phyloP scores from a whole-genome alignment of 2,329 filamentous ascomycete genomes.

The Fusarium austroafricanum region DNA sequence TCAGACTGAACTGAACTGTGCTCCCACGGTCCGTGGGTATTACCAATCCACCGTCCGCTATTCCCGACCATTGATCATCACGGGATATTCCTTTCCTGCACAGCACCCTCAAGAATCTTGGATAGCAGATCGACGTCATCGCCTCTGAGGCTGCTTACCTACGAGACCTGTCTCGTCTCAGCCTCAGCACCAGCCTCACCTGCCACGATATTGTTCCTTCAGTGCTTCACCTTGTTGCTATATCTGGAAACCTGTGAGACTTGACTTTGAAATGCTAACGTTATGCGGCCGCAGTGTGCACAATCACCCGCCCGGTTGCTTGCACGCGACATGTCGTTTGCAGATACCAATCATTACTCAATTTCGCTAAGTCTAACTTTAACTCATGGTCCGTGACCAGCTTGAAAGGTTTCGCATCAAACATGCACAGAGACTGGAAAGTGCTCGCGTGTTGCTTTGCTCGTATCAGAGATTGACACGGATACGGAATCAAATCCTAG shows the following conservation, averaged over 20 bases:
- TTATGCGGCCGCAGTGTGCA: neutral
- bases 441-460: constrained; percentile 33
- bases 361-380: constrained; percentile 2
- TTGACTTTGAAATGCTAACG: neutral
- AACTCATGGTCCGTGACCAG: constrained; percentile 25
- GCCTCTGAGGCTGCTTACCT: constrained; percentile 7
- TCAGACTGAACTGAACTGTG: neutral
- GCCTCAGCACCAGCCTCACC: constrained; percentile 28
- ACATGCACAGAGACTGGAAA: constrained; percentile 20
- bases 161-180: constrained; percentile 30
- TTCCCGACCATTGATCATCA: constrained; percentile 19
- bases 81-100: constrained; percentile 11
- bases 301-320: constrained; percentile 7
- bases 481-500: neutral
- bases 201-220: neutral
- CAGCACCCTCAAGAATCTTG: constrained; percentile 2
- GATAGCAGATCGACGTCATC: constrained; percentile 32
- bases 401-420: constrained; percentile 21
- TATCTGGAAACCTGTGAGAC: constrained; percentile 16
- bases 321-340: constrained; percentile 30
- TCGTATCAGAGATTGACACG: constrained; percentile 14
- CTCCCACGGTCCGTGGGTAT: constrained; percentile 5
- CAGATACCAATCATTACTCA: constrained; percentile 16
- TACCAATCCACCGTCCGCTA: constrained; percentile 24
- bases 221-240: constrained; percentile 17